Conservation (phyloP, 1,284 basidiomycete genomes). For the Cutaneotrichosporon cutaneum region DNA sequence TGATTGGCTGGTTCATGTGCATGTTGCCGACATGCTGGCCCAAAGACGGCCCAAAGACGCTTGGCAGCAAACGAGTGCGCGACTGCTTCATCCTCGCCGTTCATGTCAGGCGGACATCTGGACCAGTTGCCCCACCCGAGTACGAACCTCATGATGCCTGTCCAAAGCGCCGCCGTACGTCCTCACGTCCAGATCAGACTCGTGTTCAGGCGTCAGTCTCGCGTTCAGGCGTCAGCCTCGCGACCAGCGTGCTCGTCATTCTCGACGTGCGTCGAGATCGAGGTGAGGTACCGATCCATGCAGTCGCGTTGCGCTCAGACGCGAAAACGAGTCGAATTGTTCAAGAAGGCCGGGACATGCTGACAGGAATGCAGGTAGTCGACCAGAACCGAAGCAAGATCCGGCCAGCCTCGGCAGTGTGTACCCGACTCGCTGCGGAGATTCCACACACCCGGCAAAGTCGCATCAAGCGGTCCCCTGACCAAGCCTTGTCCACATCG, state of each 20-base stretch:
- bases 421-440: no score
- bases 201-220: conserved; percentile 49
- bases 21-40: neutral
- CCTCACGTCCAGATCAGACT: no score
- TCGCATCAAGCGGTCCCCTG: no score
- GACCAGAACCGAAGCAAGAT: neutral
- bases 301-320: conserved; percentile 39
- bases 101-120: conserved; percentile 54
- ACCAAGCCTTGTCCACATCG: no score
- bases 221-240: conserved; percentile 50
- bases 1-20: neutral
- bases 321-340: neutral
- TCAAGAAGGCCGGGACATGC: no score
- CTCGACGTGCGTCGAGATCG: conserved; percentile 39
- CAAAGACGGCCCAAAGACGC: no score
- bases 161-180: conserved; percentile 46
- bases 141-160: conserved; percentile 37
- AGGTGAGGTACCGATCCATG: conserved; percentile 46
- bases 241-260: conserved; percentile 41
- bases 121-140: no score
- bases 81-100: no score
- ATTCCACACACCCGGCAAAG: no score
- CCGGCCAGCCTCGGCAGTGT: no score
- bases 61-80: no score
- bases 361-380: neutral